Percentiles rank a stretch among this genome's conserved stretches.
Evolutionary conservation across 2,329 filamentous ascomycete genomes (phyloP).

Genomic region (Fusarium devonianum): DNA sequence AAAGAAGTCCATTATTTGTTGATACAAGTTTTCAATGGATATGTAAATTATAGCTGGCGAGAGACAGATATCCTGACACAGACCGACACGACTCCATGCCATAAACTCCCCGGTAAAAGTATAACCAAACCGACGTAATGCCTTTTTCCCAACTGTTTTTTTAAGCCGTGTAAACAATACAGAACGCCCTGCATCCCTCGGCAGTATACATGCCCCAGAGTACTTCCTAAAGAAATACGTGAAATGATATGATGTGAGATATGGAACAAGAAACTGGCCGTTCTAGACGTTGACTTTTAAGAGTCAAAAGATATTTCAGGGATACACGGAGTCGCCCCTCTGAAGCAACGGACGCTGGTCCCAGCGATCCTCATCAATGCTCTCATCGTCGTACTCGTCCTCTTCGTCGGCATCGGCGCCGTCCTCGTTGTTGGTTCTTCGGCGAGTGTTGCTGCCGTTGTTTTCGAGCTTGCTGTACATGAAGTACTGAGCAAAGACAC

Average conservation of each 20-base stretch:
- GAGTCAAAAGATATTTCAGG: conserved; percentile 9
- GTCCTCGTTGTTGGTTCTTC: conserved; percentile 7
- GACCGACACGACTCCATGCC: no score
- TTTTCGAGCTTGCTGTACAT: conserved; percentile 69
- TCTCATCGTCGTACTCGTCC: conserved; percentile 43
- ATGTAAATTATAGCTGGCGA: no score
- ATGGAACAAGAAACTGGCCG: conserved; percentile 30
- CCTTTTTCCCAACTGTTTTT: conserved; percentile 17
- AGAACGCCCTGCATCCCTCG: conserved; percentile 25
- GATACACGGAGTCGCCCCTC: conserved; percentile 43
- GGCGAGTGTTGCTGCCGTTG: conserved; percentile 20
- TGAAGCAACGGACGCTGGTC: conserved; percentile 52
- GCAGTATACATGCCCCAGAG: conserved; percentile 21
- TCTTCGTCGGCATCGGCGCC: conserved; percentile 29
- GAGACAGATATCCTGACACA: no score
- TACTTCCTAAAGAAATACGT: conserved; percentile 11
- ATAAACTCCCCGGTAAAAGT: conserved; percentile 11
- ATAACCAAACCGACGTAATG: conserved; percentile 5
- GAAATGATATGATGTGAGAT: conserved; percentile 17
- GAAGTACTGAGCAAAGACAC: conserved; percentile 92
- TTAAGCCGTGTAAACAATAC: conserved; percentile 7
- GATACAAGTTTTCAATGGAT: no score
- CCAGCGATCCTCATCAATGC: conserved; percentile 43
- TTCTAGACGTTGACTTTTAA: conserved; percentile 1
- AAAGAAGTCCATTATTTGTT: no score